phyloP scores from a whole-genome alignment of 1,284 basidiomycete genomes.

The Rhizoctonia solani region DNA sequence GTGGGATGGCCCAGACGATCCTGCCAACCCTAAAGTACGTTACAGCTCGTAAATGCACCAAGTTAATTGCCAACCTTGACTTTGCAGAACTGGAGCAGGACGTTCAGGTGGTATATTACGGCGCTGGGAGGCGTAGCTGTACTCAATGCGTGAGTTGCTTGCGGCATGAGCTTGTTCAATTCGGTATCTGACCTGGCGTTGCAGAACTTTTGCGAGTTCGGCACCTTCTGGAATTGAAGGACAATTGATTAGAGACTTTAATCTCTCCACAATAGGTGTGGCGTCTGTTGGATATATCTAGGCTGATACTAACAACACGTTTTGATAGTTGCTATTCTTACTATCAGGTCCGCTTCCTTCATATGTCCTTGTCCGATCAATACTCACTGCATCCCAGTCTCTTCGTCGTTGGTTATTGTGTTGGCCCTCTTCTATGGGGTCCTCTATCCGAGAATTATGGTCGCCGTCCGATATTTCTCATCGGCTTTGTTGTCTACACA shows the following conservation, averaged over 20 bases:
- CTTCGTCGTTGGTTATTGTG: constrained; percentile 54
- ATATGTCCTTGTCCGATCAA: constrained; percentile 41
- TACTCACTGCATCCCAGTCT: constrained; percentile 52
- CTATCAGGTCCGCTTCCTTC: constrained; percentile 2
- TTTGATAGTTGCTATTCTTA: constrained; percentile 38
- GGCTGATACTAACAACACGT: constrained; percentile 50
- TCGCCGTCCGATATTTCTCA: constrained; percentile 66
- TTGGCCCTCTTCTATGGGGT: constrained; percentile 63
- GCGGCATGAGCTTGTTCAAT: constrained; percentile 7
- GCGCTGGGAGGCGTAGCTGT: constrained; percentile 62
- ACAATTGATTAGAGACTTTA: constrained; percentile 56
- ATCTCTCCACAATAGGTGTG: constrained; percentile 56
- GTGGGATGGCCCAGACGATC: constrained; percentile 48
- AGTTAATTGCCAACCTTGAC: not conserved
- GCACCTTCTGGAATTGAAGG: constrained; percentile 56
- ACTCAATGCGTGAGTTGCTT: constrained; percentile 61
- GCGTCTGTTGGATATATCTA: constrained; percentile 42
- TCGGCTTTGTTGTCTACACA: constrained; percentile 66
- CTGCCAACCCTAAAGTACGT: constrained; percentile 51
- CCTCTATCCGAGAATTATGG: constrained; percentile 55
- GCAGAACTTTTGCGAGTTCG: constrained; percentile 64
- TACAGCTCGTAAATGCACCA: no score
- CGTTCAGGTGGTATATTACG: constrained; percentile 68
- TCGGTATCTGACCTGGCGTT: constrained; percentile 34
- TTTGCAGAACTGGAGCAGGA: constrained; percentile 61